Base-by-base conservation (phyloP, 306 rosid species). In the Erythrophleum fordii region DNA sequence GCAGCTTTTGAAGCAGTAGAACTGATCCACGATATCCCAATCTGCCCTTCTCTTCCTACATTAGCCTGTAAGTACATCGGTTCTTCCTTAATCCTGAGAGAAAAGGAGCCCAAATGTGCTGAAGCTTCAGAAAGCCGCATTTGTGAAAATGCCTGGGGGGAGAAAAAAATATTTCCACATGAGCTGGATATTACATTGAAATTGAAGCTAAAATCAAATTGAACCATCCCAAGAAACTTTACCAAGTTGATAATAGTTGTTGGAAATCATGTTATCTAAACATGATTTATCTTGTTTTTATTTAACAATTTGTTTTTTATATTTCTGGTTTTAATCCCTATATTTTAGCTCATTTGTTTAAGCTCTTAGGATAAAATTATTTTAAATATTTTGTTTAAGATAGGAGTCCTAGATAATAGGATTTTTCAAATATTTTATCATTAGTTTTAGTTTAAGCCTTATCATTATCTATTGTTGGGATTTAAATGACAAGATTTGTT, bases 51-150 rank as follows among this genome's bases (percentile, higher is more conserved):
- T 74, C 89, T 89, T 76, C 89, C 97, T n/a, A 85, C 55, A 88
- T 92, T 91, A 83, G 85, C 53, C 56, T 83, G 95, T 58, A 73
- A 44, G 76, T 87, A 77, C 55, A 74, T 75, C 42, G 92, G 83
- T 80, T 95, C 99, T 68, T 95, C 99, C 89, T 93, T 95, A 77
- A 95, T 90, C 77, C 97, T 92, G 51, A 89, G 91, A 78, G 97
- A 91, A 88, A 95, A 95, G 64, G 99, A 95, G 66, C 97, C 99
- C 88, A 95, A 90, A 84, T 95, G 99, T 11, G 97, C 99, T 52
- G 95, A 90, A 76, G 97, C 95, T 88, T 95, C 99, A 78, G 97
- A 83, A 31, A 95, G 89, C 56, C 97, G 97, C 99, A 95, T 91
- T 89, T 95, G 99, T 20, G 97, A 93, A 84, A 93, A 91, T 46